Evolutionary conservation across 2,329 filamentous ascomycete genomes (phyloP).

Genomic region (Xylariaceae sp.): DNA sequence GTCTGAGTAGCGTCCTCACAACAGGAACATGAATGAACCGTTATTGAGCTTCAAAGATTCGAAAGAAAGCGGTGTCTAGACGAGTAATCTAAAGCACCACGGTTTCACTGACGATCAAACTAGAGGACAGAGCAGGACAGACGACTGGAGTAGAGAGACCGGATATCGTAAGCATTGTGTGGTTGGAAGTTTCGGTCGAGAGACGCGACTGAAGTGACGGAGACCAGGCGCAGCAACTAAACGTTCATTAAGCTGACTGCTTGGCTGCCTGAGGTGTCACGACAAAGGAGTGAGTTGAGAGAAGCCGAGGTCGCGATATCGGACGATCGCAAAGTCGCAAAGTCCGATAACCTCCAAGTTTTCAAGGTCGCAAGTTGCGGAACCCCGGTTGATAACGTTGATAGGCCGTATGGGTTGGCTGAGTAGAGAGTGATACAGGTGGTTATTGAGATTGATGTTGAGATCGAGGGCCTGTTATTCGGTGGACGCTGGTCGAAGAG

Average conservation of each 20-base stretch:
- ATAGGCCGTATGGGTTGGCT: no score
- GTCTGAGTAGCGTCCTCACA: slow-evolving; percentile 35
- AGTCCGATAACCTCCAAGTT: neutral
- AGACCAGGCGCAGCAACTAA: slow-evolving; percentile 33
- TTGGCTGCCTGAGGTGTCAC: slow-evolving; percentile 25
- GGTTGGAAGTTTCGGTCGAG: slow-evolving; percentile 29
- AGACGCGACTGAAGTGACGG: slow-evolving; percentile 32
- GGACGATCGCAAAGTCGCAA: neutral
- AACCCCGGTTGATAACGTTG: neutral
- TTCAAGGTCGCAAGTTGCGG: neutral
- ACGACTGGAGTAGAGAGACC: slow-evolving; percentile 53
- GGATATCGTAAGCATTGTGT: slow-evolving; percentile 54
- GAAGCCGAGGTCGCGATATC: neutral
- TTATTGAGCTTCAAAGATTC: slow-evolving; percentile 38
- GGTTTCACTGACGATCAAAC: slow-evolving; percentile 53
- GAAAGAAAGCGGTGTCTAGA: slow-evolving; percentile 43
- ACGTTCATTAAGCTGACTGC: slow-evolving; percentile 30
- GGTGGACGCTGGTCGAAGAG: neutral
- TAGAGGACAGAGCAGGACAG: slow-evolving; percentile 57
- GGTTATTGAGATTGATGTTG: slow-evolving; percentile 3
- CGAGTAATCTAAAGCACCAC: slow-evolving; percentile 37
- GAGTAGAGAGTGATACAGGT: neutral
- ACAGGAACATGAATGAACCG: slow-evolving; percentile 34
- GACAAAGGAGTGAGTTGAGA: slow-evolving; percentile 6
- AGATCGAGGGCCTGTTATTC: slow-evolving; percentile 8